Evolutionary conservation across 441 rosid species (phyloP).

Genomic region (Erysimum pusillum): DNA sequence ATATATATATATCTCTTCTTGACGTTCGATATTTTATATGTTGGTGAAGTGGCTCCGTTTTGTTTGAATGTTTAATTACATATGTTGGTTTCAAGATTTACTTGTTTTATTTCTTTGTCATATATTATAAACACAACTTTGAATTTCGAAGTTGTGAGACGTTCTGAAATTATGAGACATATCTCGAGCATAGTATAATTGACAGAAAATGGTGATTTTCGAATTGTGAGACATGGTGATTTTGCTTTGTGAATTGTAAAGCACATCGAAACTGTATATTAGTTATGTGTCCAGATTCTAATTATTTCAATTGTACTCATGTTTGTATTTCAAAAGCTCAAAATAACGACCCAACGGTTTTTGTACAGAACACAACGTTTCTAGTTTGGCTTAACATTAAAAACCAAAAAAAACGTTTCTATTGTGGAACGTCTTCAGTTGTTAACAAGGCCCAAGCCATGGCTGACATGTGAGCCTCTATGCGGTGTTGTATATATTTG

Average conservation of each 20-base stretch:
- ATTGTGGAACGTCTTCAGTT: no score
- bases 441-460: no score
- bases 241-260: not conserved
- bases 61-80: not conserved
- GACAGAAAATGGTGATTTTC: constrained; percentile 4
- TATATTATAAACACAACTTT: not conserved
- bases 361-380: no score
- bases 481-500: no score
- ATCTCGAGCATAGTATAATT: not conserved
- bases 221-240: not conserved
- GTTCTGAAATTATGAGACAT: not conserved
- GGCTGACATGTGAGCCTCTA: no score
- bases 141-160: not conserved
- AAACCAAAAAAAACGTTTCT: no score
- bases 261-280: no score
- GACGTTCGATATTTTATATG: not conserved
- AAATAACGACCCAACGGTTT: no score
- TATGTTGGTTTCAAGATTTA: not conserved
- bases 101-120: not conserved
- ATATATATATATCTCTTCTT: not conserved
- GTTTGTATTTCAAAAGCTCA: no score
- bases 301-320: no score
- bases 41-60: not conserved
- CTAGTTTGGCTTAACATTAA: no score
- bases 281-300: no score